phyloP scores from a whole-genome alignment of 176 grass and related monocot species.

The Aegilops umbellulata region DNA sequence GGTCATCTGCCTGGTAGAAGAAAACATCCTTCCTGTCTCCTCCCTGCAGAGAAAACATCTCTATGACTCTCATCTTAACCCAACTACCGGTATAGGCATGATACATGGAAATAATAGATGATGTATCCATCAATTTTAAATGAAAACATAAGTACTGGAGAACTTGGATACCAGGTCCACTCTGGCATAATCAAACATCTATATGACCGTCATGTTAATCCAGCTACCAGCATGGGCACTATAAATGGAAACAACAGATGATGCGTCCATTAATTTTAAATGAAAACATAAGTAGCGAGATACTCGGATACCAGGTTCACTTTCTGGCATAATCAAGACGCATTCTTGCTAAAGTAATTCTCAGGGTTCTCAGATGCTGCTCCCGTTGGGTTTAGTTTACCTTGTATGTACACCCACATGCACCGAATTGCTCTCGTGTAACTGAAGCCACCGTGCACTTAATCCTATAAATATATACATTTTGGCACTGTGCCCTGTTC shows the following conservation, averaged over 20 bases:
- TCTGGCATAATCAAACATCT: background rate
- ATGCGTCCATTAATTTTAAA: background rate
- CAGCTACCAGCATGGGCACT: background rate
- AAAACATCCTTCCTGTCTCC: slow-evolving; percentile 99
- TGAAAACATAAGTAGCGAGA: background rate
- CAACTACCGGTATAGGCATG: background rate
- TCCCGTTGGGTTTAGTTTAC: background rate
- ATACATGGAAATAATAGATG: background rate
- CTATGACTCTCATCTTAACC: slow-evolving; percentile 10
- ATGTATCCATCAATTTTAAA: background rate
- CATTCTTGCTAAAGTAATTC: background rate
- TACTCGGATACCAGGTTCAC: background rate
- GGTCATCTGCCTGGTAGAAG: slow-evolving; percentile 99
- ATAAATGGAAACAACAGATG: background rate
- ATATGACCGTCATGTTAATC: slow-evolving; percentile 2
- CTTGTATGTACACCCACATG: too few species aligned
- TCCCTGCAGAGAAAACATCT: slow-evolving; percentile 57
- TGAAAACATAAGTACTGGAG: background rate
- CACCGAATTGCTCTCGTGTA: background rate
- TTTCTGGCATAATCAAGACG: background rate
- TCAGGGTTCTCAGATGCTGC: background rate
- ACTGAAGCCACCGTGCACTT: background rate
- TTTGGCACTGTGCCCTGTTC: background rate
- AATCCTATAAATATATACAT: background rate
- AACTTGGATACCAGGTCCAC: background rate